Evolutionary conservation across 257 asterid species (phyloP).

Genomic region (Rehmannia glutinosa): DNA sequence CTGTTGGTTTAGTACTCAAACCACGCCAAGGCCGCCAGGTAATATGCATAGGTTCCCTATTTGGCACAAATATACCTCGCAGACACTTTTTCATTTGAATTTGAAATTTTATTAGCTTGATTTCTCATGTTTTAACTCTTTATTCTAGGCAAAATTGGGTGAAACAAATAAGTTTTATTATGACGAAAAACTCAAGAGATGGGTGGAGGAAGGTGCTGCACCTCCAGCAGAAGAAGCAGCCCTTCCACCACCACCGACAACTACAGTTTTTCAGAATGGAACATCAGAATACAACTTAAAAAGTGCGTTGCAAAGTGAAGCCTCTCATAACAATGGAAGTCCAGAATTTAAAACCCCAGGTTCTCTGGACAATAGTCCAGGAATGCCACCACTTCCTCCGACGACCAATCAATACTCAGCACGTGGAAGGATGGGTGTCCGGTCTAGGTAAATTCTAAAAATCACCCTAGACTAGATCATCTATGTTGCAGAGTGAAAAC

Average conservation of each 20-base stretch:
- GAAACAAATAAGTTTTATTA: constrained; percentile 81
- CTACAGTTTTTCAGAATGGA: constrained; percentile 81
- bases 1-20: constrained; percentile 56
- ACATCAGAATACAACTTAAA: constrained; percentile 64
- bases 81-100: background rate
- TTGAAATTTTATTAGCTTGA: background rate
- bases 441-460: constrained; percentile 59
- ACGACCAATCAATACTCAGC: constrained; percentile 84
- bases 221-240: constrained; percentile 68
- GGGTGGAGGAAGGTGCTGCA: constrained; percentile 97
- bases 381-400: constrained; percentile 97
- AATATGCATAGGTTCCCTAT: background rate
- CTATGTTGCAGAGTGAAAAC: background rate
- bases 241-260: constrained; percentile 81
- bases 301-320: constrained; percentile 57
- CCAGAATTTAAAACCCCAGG: constrained; percentile 58
- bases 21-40: constrained; percentile 58
- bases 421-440: constrained; percentile 79
- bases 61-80: background rate
- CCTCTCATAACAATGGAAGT: constrained; percentile 43
- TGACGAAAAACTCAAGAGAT: constrained; percentile 86
- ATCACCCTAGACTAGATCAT: background rate
- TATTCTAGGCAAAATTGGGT: constrained; percentile 93
- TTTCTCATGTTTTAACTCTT: constrained; percentile 1
- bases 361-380: constrained; percentile 49